Evolutionary conservation across 2,329 filamentous ascomycete species (phyloP).

Genomic region (Venturia pyrina): DNA sequence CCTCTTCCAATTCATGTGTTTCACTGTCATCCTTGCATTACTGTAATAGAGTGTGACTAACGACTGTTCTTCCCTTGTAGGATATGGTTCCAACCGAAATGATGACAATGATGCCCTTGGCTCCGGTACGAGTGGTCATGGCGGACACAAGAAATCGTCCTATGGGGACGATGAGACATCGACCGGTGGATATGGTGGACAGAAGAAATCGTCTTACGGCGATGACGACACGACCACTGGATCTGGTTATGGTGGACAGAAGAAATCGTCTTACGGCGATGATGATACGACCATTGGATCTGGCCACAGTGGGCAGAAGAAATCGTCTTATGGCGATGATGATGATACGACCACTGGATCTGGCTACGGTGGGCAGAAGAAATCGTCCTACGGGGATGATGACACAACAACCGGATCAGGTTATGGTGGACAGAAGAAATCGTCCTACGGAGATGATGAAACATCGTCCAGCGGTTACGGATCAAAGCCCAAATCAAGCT

Average conservation of each 20-base stretch:
- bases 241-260: not conserved
- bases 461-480: not conserved
- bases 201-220: not conserved
- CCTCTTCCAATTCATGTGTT: not conserved
- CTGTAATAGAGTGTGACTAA: not conserved
- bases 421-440: constrained; percentile 1
- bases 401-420: not conserved
- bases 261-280: not conserved
- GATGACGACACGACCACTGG: not conserved
- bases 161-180: not conserved
- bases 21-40: not conserved
- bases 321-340: not conserved
- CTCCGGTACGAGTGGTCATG: not conserved
- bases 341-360: not conserved
- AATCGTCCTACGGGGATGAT: not conserved
- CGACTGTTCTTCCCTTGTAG: not conserved
- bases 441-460: not conserved
- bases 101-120: not conserved
- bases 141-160: not conserved
- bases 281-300: not conserved
- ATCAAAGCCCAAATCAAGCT: not conserved
- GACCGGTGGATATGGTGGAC: not conserved
- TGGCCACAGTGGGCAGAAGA: not conserved
- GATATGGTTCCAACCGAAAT: not conserved
- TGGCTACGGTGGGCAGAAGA: not conserved